These are phyloP conservation scores for Myxozyma kluyveri DNA, from an alignment of 805 yeast genomes.

Conservation along the genomic window DNA sequence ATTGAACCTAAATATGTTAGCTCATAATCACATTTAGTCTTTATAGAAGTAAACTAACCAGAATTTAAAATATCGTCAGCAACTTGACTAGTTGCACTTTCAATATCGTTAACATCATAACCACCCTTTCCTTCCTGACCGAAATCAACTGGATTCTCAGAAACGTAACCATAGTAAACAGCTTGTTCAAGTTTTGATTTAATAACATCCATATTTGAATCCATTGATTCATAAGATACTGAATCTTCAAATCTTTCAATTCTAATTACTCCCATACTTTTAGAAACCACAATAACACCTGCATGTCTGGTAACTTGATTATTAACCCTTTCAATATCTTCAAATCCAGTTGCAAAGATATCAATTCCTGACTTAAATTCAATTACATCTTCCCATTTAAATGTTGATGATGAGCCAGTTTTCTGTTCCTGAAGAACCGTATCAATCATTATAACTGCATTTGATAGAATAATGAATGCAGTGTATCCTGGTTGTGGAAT, in stretches of 20 bases:
- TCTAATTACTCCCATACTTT: slow-evolving; percentile 59
- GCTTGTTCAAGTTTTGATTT: slow-evolving; percentile 84
- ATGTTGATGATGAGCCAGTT: slow-evolving; percentile 37
- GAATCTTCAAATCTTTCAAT: slow-evolving; percentile 47
- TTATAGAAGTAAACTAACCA: slow-evolving; percentile 23
- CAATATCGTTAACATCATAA: slow-evolving; percentile 47
- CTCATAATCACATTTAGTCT: too few species aligned
- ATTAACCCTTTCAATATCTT: slow-evolving; percentile 37
- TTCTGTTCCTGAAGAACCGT: slow-evolving; percentile 43
- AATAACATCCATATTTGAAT: slow-evolving; percentile 41
- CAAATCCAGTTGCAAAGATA: slow-evolving; percentile 61
- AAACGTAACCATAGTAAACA: slow-evolving; percentile 54
- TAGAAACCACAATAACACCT: slow-evolving; percentile 50
- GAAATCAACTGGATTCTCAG: slow-evolving; percentile 48
- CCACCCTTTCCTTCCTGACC: slow-evolving; percentile 45
- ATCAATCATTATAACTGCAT: slow-evolving; percentile 66
- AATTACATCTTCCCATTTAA: slow-evolving; percentile 80
- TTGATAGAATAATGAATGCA: slow-evolving; percentile 58
- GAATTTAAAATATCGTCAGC: slow-evolving; percentile 58
- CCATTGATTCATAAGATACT: slow-evolving; percentile 11
- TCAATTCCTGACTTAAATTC: slow-evolving; percentile 52
- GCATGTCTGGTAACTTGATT: slow-evolving; percentile 40
- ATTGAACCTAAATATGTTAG: slow-evolving; percentile 8
- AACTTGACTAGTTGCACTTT: slow-evolving; percentile 51
- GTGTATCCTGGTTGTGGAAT: slow-evolving; percentile 59